Percentiles rank a stretch among this genome's conserved stretches.
phyloP scores from a whole-genome alignment of 1,139 yeast species.

The Zhuliangozyma blackwelliae region DNA sequence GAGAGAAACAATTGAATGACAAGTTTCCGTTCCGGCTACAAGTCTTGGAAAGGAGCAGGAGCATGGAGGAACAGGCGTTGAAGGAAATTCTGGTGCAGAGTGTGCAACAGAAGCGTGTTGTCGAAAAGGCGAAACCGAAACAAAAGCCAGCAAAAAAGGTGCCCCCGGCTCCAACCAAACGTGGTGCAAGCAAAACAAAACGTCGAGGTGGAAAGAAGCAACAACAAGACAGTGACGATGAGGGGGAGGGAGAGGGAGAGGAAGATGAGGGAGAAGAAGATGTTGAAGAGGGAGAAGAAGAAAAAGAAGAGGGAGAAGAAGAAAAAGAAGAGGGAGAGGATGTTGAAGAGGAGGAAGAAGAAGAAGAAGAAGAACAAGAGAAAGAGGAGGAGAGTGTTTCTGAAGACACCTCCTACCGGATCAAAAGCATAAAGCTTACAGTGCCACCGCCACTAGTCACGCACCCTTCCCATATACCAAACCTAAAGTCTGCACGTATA shows the following conservation, averaged over 20 bases:
- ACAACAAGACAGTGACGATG: conserved; percentile 11
- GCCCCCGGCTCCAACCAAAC: conserved; percentile 2
- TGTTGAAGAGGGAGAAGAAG: conserved; percentile 14
- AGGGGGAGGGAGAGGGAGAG: conserved; percentile 10
- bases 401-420: conserved; percentile 18
- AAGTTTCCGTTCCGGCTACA: conserved; percentile 35
- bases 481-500: conserved; percentile 52
- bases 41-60: conserved; percentile 22
- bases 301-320: conserved; percentile 12
- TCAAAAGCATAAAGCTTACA: conserved; percentile 43
- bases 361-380: conserved; percentile 1
- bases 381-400: conserved; percentile 7
- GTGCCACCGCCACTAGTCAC: conserved; percentile 63
- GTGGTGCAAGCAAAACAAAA: conserved; percentile 8
- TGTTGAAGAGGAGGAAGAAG: conserved; percentile 2
- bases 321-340: conserved; percentile 8
- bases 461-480: conserved; percentile 70
- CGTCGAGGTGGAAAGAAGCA: conserved; percentile 14
- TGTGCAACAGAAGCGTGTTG: conserved; percentile 1
- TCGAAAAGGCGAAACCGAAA: background rate
- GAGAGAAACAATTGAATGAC: conserved; percentile 27
- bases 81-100: conserved; percentile 1
- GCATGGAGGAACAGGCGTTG: conserved; percentile 17
- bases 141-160: background rate
- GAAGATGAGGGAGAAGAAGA: conserved; percentile 9